Base-by-base conservation (phyloP, 106 monocot genomes). In the Acanthochlamys bracteata region DNA sequence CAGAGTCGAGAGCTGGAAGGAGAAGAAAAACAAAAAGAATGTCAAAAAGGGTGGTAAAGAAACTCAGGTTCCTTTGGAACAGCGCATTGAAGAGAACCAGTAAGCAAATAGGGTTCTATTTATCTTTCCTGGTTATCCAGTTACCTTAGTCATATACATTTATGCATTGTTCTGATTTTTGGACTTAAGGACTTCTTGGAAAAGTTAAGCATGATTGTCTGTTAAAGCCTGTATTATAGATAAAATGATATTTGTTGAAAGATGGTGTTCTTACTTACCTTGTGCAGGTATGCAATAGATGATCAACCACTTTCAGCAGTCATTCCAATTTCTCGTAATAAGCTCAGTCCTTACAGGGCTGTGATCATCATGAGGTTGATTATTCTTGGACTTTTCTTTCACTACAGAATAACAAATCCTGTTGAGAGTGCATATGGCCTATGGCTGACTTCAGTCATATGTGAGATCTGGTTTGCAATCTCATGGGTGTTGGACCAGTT, bases 401-500 rank as follows among this genome's bases (percentile, higher is more conserved):
- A 96, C 64, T 96, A 96, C 67, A 83, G 95, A 65, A 82, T 96
- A 53, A 96, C 86, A 17, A 72, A 90, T 74, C 95, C 95, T 69
- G 95, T 96, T 69, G 79, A 96, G 16, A 87, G 87, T 70, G 86
- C 95, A 63, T 90, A 82, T 62, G 80, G 86, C 55, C 70, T 96
- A 62, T 96, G 95, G 95, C 76, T 96, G 42, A 96, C 90, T 46
- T 96, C 94, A 54, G 71, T 94, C 55, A 94, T 94, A 55, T 94
- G 94, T 71, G 94, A 94, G 78, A 77, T 94, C 41, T 94, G 94
- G 94, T 94, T 94, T 77, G 94, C 90, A 17, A 40, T 90, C 66
- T 94, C 94, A 63, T 94, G 94, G 94, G 82, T 94, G 22, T 71
- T 94, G 66, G 94, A 94, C 77, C 94, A 94, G 46, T 94, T 96